Evolutionary conservation across 352 stramenopile species (phyloP), one percentile per base, ranked within the genome.

Genomic region (Phytophthora fragariae): DNA sequence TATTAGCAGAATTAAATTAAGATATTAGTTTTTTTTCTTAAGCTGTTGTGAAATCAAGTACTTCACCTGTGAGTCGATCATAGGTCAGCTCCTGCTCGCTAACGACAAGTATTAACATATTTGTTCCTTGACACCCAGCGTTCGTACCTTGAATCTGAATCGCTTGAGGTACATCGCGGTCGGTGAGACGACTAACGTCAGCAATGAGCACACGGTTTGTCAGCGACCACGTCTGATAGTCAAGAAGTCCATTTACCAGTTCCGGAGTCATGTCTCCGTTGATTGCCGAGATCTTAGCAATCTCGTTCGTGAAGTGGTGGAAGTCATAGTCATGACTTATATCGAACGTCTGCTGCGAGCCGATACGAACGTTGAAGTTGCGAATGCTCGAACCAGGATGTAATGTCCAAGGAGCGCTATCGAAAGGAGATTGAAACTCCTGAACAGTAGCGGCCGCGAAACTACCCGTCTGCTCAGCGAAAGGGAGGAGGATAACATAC

Each of bases 191-290:
- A 3, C 27, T 29, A 29, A 29, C 27, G 27, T 29, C 27, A 29
- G 27, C 27, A 29, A 29, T 29, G 1, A 29, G 27, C 1, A 29
- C 27, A 29, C 27, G 27, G 2, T 29, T 29, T 3, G 27, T 29
- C 5, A 29, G 27, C 1, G 27, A 29, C 27, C 2, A 29, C 2
- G 27, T 29, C 27, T 29, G 27, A 3, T 29, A 29, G 2, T 29
- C 27, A 29, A 29, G 27, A 29, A 29, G 27, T 4, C 27, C 27
- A 15, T 46, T 46, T 6, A 46, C 39, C 46, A 62, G 19, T 5
- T 62, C 56, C 6, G 21, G 37, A 27, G 56, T 65, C 3, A 65
- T 17, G 27, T 65, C 58, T n/a, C 58, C 58, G 3, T 80, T 77
- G 50, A 75, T 77, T 53, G 77, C 19, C 21, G 5, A 15, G 7